phyloP scores from a whole-genome alignment of 176 grass and related monocot genomes.

The Oryza longistaminata region DNA sequence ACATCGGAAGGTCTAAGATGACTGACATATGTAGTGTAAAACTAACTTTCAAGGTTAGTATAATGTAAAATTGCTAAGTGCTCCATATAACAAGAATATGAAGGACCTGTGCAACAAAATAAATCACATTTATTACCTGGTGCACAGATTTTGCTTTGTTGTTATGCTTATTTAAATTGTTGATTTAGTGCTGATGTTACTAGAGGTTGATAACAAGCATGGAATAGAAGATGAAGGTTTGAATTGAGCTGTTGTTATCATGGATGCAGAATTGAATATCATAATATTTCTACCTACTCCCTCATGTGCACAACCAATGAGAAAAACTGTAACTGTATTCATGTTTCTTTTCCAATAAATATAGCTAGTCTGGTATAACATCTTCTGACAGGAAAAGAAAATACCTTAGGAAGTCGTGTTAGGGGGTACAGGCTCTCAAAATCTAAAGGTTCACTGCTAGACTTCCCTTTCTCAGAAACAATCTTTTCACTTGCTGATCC shows the following conservation, averaged over 20 bases:
- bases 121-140: too few species aligned
- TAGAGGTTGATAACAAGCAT: neutral
- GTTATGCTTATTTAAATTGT: too few species aligned
- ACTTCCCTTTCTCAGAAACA: slow-evolving; percentile 50
- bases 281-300: neutral
- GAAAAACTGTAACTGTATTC: slow-evolving; percentile 3
- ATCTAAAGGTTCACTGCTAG: slow-evolving; percentile 48
- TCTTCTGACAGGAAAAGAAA: slow-evolving; percentile 4
- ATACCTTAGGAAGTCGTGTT: slow-evolving; percentile 76
- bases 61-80: too few species aligned
- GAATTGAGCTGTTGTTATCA: slow-evolving; percentile 1
- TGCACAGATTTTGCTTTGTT: too few species aligned
- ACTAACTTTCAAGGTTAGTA: too few species aligned
- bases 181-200: neutral
- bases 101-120: too few species aligned
- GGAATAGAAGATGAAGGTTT: slow-evolving; percentile 18
- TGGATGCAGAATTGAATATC: slow-evolving; percentile 3
- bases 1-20: too few species aligned
- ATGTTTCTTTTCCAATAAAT: slow-evolving; percentile 12
- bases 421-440: slow-evolving; percentile 73
- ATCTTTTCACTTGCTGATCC: slow-evolving; percentile 34
- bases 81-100: too few species aligned
- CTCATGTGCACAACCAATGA: neutral
- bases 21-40: too few species aligned
- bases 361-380: neutral